Base-by-base conservation (phyloP, 129 eudicot genomes). In the Lonicera japonica region DNA sequence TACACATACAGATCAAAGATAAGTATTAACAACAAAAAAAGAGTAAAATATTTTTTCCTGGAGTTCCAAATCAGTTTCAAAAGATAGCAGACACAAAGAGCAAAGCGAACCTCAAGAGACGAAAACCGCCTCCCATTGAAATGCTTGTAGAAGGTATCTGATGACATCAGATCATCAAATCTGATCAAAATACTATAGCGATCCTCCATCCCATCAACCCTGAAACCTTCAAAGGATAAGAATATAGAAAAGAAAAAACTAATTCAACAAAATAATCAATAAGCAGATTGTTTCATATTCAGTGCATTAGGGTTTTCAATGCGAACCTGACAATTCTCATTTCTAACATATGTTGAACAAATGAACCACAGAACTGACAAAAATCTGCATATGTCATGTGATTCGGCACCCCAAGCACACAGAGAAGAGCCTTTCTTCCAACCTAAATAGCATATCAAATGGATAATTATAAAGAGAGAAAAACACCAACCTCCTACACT, bases 371-470 rank as follows among this genome's bases (percentile, higher is more conserved):
- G 64, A 84, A 92, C 70, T 79, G 96, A 64, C 96, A 92, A 58
- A 92, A 92, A 55, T 92, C 96, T 1, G 96, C 84, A 66, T 92
- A 92, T 13, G 99, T 92, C 96, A 88, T 88, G 87, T 92, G 99
- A 70, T 85, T 85, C 43, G 99, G 99, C 72, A 92, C 96, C 41
- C 96, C 96, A 18, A 92, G 86, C 34, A 92, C 96, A 79, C 96
- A 87, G 22, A 88, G 59, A 57, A 85, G 95, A 82, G 99, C 88
- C 50, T 72, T 78, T 66, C 99, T 78, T 21, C 85, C 95, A 64
- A 82, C 95, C 99, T 92, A 57, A 7, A 63, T 24, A 66, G 20
- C 73, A 75, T 11, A 13, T 46, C 25, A 57, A 22, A 43, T 43
- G 50, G 50, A 43, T 43, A 3, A 43, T 43, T 8, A 10, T 2